Evolutionary conservation across 2,329 filamentous ascomycete genomes (phyloP), one percentile per base, ranked within the genome.

Genomic region (Stromatinia cepivora): DNA sequence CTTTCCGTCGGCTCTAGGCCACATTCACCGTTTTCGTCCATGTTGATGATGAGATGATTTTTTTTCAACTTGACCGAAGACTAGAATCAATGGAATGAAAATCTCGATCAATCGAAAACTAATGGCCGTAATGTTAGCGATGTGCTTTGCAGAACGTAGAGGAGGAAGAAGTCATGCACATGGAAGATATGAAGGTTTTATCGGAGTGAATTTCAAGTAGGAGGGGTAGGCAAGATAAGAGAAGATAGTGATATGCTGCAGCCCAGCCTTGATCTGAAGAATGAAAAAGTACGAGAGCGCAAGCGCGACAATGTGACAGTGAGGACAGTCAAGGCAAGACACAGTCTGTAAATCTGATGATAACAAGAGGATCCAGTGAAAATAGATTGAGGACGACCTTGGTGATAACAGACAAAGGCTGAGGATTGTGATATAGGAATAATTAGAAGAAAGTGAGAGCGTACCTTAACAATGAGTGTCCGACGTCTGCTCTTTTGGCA

Each of bases 11-110:
- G 25, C 52, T 28, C 42, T 36, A 6, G 46, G 52, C 22, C 39
- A 50, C 65, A 4, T 46, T 31, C 52, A 50, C 31, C 13, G 39
- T 70, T 69, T 39, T 42, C 22, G n/a, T 70, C 53, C 59, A 59
- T 67, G 65, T 53, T 69, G 42, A 42, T 25, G 50, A n/a, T 45
- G 17, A 52, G 52, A 39, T 13, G n/a, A 22, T 17, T 25, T 36
- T 56, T 22, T 13, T 66, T 15, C n/a, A 17, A 36, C 20, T 34
- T 45, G 46, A 54, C 15, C 20, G 4, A 20, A 53, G 20, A 42
- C 22, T 54, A 20, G 31, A 45, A n/a, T n/a, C 10, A 25, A n/a
- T 15, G 36, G 34, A 58, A 39, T 36, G 34, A 39, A 25, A 39
- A 42, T 17, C 22, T 42, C 13, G 54, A 25, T 11, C 11, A 58